phyloP scores from a whole-genome alignment of 257 asterid species.

The Eustoma russellianum region DNA sequence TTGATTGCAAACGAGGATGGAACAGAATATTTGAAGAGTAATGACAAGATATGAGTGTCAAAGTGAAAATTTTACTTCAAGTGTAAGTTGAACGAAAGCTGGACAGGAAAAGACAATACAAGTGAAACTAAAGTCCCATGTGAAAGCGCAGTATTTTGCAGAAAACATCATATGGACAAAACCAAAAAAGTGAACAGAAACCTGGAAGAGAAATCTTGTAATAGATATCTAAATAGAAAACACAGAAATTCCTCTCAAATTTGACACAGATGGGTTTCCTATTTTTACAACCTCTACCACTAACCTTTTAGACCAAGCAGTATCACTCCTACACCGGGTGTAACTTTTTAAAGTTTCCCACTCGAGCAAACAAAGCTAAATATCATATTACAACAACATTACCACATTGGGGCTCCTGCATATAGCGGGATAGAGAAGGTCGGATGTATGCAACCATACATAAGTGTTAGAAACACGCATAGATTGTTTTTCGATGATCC shows the following conservation, averaged over 20 bases:
- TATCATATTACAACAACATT: slow-evolving; percentile 12
- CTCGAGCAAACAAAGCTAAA: slow-evolving; percentile 7
- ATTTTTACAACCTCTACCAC: background rate
- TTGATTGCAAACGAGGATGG: too few species aligned
- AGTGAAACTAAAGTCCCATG: slow-evolving; percentile 1
- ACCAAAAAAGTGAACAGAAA: slow-evolving; percentile 1
- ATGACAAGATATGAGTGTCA: too few species aligned
- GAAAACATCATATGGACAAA: background rate
- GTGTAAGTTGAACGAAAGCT: too few species aligned
- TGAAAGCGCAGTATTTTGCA: slow-evolving; percentile 7
- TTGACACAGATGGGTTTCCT: slow-evolving; percentile 2
- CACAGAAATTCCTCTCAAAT: slow-evolving; percentile 5
- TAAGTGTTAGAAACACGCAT: too few species aligned
- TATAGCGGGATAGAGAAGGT: too few species aligned
- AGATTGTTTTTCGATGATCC: too few species aligned
- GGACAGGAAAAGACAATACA: too few species aligned
- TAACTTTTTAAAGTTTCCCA: slow-evolving; percentile 2
- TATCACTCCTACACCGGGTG: background rate
- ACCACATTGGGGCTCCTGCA: too few species aligned
- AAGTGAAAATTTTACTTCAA: too few species aligned
- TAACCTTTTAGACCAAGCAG: slow-evolving; percentile 29
- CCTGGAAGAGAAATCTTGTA: background rate
- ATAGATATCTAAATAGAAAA: slow-evolving; percentile 8
- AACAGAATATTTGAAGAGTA: too few species aligned
- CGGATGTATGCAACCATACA: too few species aligned